A percentile compares a stretch with the other conserved stretches of the same genome.
Evolutionary conservation across 2,329 filamentous ascomycete genomes (phyloP).

Genomic region (Fusarium albosuccineum): DNA sequence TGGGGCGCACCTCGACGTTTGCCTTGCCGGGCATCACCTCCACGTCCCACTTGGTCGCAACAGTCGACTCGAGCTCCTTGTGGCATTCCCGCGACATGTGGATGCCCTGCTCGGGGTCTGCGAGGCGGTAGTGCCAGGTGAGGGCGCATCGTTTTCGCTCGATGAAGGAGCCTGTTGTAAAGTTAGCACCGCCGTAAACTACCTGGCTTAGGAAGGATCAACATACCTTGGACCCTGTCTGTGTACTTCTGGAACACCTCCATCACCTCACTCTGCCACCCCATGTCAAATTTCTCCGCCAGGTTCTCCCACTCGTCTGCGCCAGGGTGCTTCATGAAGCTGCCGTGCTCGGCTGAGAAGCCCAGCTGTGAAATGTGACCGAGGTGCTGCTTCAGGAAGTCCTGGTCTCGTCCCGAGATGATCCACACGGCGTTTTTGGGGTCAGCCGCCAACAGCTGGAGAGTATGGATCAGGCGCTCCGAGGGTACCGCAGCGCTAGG

Average conservation of each 20-base stretch:
- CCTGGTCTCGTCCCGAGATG: slow-evolving; percentile 93
- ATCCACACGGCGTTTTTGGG: slow-evolving; percentile 95
- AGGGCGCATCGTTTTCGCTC: slow-evolving; percentile 94
- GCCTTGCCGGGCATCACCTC: slow-evolving; percentile 98
- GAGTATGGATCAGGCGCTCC: slow-evolving; percentile 81
- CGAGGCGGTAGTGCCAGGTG: slow-evolving; percentile 96
- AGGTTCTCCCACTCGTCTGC: slow-evolving; percentile 87
- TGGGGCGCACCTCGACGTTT: slow-evolving; percentile 95
- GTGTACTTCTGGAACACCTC: slow-evolving; percentile 90
- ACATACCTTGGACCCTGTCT: slow-evolving; percentile 82
- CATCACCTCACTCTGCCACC: slow-evolving; percentile 89
- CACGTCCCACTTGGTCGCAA: slow-evolving; percentile 85
- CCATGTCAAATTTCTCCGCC: slow-evolving; percentile 88
- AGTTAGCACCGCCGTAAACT: slow-evolving; percentile 12
- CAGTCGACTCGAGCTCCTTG: slow-evolving; percentile 81
- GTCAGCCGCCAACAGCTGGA: slow-evolving; percentile 84
- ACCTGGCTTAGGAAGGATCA: too few relatives aligned
- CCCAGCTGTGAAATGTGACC: slow-evolving; percentile 91
- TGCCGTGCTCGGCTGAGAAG: slow-evolving; percentile 97
- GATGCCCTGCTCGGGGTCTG: slow-evolving; percentile 85
- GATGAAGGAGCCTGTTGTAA: slow-evolving; percentile 81
- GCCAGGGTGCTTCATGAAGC: slow-evolving; percentile 88
- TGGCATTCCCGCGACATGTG: slow-evolving; percentile 86
- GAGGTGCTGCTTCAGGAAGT: slow-evolving; percentile 90
- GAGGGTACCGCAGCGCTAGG: slow-evolving; percentile 91